Conservation (phyloP, 2,329 filamentous ascomycete genomes). For the Clonostachys rhizophaga region DNA sequence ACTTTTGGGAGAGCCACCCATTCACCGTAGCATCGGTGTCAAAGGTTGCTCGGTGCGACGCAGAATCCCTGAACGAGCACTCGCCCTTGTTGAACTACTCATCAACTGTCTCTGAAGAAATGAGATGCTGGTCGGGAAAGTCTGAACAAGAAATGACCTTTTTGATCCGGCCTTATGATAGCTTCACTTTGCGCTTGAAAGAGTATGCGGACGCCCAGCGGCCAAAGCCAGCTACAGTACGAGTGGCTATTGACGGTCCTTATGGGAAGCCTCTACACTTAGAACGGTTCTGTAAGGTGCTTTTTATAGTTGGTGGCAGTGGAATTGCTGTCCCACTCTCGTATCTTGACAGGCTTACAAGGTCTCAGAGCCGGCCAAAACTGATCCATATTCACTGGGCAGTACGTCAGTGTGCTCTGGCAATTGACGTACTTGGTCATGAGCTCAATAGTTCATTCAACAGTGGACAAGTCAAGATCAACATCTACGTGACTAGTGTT, state of each 20-base stretch:
- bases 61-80: conserved; percentile 23
- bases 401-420: conserved; percentile 30
- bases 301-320: conserved; percentile 38
- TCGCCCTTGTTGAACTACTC: conserved; percentile 29
- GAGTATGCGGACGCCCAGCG: conserved; percentile 15
- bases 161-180: conserved; percentile 36
- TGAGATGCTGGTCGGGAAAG: neutral
- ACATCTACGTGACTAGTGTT: conserved; percentile 24
- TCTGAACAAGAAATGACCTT: conserved; percentile 15
- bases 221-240: conserved; percentile 15
- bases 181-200: conserved; percentile 32
- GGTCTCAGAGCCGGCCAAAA: conserved; percentile 17
- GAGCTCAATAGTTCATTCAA: conserved; percentile 22
- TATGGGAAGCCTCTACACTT: conserved; percentile 34
- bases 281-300: conserved; percentile 25
- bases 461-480: conserved; percentile 20
- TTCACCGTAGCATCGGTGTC: conserved; percentile 36
- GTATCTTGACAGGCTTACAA: conserved; percentile 16
- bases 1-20: conserved; percentile 43
- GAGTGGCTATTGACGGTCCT: conserved; percentile 35
- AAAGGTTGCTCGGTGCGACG: neutral
- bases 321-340: conserved; percentile 35
- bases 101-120: neutral
- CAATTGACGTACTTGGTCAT: conserved; percentile 19
- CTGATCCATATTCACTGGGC: conserved; percentile 33